Evolutionary conservation across 2,329 filamentous ascomycete genomes (phyloP), one percentile per base, ranked within the genome.

Genomic region (Endocalyx cinctus): DNA sequence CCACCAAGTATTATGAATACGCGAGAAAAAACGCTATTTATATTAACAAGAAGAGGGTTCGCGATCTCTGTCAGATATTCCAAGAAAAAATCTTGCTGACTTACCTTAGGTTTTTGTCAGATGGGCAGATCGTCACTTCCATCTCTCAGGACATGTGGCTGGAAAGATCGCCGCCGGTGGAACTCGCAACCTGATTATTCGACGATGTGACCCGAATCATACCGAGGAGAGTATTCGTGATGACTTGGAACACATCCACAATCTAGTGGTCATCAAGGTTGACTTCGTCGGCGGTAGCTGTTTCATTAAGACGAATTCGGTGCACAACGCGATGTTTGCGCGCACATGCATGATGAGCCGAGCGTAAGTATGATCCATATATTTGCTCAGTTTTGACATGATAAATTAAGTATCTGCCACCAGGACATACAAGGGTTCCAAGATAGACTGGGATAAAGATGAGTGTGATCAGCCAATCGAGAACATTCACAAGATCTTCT

Each of bases 231-330:
- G 62, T 12, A 77, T 94, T 42, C 77, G 82, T 10, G 71, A 80
- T 5, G 84, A 94, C 47, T 69, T 92, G 23, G 82, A 88, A 16
- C 87, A 94, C 54, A 90, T 94, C 39, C 80, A 90, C 63, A 85
- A 86, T 41, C 69, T 94, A 2, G 66, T 82, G 15, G 73, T 94
- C 10, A 68, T 92, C 48, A 73, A 73, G 27, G 62, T 92, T 27
- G 59, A 62, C 6, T 82, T 84, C 55, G 58, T 61, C 3, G 64
- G 69, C 13, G 68, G 69, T 4, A 74, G 79, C 55, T 82, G 74
- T 38, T 76, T 76, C 55, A 77, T 94, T 43, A 79, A 75, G 35
- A 86, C 82, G 6, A 94, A 89, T 56, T 87, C 85, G 1, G 72
- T 94, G 8, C 73, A 82, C 50, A 81, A 83, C 41, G 83, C 86